A percentile compares a stretch with the other conserved stretches of the same genome.
Evolutionary conservation across 441 rosid species (phyloP).

Genomic region (Syzygium malaccense): DNA sequence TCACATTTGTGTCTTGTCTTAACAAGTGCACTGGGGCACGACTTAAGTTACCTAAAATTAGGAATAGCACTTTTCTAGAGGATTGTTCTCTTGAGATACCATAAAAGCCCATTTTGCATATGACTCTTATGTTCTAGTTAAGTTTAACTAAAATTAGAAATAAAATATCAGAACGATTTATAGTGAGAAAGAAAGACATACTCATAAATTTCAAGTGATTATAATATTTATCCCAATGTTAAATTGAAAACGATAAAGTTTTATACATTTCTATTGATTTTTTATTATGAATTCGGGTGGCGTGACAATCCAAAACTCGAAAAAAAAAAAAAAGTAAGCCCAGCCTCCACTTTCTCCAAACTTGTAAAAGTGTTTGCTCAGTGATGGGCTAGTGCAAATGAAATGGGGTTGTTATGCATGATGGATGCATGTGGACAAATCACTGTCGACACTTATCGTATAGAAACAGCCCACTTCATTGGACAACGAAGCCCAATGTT

Average conservation of each 20-base stretch:
- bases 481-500: not conserved
- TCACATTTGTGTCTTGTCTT: no score
- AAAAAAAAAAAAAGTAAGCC: not conserved
- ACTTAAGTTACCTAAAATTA: no score
- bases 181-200: not conserved
- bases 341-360: not conserved
- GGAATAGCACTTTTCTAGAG: not conserved
- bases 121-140: not conserved
- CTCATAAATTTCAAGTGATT: not conserved
- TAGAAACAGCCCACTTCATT: not conserved
- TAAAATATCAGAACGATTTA: not conserved
- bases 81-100: not conserved
- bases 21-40: no score
- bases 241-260: not conserved
- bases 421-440: not conserved
- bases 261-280: not conserved
- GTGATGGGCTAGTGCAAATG: not conserved
- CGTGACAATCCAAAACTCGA: not conserved
- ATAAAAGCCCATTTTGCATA: not conserved
- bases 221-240: not conserved
- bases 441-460: not conserved
- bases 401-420: not conserved
- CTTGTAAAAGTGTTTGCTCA: not conserved
- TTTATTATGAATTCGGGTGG: not conserved
- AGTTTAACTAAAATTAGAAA: not conserved